Evolutionary conservation across 805 yeast genomes (phyloP), one percentile per base, ranked within the genome.

Genomic region (Wickerhamomyces bisporus): DNA sequence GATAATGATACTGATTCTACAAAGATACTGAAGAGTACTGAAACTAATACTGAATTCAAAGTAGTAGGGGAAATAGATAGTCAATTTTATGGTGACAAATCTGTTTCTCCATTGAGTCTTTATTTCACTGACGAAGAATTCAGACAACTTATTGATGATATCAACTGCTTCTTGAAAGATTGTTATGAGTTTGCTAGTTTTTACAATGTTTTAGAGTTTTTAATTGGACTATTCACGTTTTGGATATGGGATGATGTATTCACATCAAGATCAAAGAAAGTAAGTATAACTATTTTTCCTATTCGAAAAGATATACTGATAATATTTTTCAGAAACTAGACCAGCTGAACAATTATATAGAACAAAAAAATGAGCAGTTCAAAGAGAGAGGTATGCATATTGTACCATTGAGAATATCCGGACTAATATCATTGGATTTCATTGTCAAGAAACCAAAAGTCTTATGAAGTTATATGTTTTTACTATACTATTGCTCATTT

Each of bases 331-430:
- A 44, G 60, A 7, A 55, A 45, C 12, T 61, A 70, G 27, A 50
- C 40, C 51, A 58, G 20, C 50, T 81, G 36, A 84, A 79, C 36
- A 32, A 36, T 2, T 75, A 65, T 49, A 53, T 75, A 6, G 41
- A 39, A 2, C 41, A 50, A 1, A 15, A 60, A 13, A 74, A 75
- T 41, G 32, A 35, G 3, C 34, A 55, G 3, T 28, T 42, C 6
- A 47, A 53, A 27, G 39, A 41, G 4, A 44, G 51, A 28, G 61
- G 58, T 11, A 50, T 75, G 12, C 46, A 50, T 23, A 42, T 81
- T 9, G 65, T 81, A 1, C 65, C 74, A 5, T 84, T 84, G 1
- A 50, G 70, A 34, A 52, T 64, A 35, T 63, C 73, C 23, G 86
- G 77, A 2, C 79, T 70, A 53, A 55, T 79, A 7, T 74, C 82